Conservation (phyloP, 495 filamentous ascomycete species). For the Lineolata rhizophorae region DNA sequence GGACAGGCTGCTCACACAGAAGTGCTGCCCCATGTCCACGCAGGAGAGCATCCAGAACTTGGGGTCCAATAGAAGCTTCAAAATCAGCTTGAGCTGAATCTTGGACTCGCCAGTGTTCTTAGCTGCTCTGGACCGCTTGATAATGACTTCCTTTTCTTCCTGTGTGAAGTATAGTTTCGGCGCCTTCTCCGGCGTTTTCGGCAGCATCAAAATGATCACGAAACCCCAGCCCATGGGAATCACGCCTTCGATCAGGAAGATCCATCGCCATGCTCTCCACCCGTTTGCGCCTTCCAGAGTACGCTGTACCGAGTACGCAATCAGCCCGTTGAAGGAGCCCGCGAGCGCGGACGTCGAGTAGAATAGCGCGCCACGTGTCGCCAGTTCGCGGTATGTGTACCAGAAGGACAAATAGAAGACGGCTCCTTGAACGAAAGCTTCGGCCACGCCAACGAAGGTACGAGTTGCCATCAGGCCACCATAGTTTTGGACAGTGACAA, state of each 20-base stretch:
- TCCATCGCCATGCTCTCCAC: background rate
- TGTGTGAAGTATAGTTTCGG: background rate
- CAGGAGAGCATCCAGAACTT: background rate
- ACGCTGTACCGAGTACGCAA: background rate
- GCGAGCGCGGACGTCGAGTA: background rate
- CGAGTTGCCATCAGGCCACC: constrained; percentile 2
- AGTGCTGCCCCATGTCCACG: background rate
- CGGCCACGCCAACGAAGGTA: constrained; percentile 1
- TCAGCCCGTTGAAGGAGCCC: background rate
- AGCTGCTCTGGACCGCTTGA: background rate
- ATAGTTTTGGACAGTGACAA: too few relatives aligned
- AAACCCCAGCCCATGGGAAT: background rate
- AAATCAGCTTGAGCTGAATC: background rate
- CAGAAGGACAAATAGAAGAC: background rate
- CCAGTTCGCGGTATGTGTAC: background rate
- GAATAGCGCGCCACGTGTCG: background rate
- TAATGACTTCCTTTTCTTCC: background rate
- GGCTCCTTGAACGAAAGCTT: background rate
- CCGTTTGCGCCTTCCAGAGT: background rate
- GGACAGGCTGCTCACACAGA: background rate
- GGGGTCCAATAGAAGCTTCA: background rate
- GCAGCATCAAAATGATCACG: background rate
- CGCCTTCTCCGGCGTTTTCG: background rate
- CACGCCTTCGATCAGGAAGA: background rate
- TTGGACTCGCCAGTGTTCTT: background rate